Base-by-base conservation (phyloP, 2,329 filamentous ascomycete genomes). In the Pleoardoris graminearum region DNA sequence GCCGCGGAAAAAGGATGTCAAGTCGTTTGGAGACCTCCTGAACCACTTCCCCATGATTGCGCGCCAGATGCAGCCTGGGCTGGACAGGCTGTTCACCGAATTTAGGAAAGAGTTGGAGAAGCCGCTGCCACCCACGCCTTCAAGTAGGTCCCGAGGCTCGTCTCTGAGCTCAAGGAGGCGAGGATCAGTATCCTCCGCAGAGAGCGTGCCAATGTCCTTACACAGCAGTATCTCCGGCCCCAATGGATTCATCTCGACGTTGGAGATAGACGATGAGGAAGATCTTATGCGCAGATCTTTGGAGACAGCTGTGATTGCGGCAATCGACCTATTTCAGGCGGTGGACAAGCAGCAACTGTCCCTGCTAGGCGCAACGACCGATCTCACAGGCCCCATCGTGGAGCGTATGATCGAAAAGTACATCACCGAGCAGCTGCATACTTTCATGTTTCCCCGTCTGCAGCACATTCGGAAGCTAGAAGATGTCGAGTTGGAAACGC, bases 331-430 rank as follows among this genome's bases (percentile, higher is more conserved):
- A 1, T 99, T 99, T 61, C 93, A 97, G 66, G 86, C 87, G 54
- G 93, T 99, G 5, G 94, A 99, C 70, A 96, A 96, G 71, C 90
- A 96, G 65, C 94, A 97, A 66, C 79, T 99, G 23, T 97, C 93
- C 3, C 81, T 96, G 30, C 80, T 99, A 4, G 94, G 92, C 16
- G 90, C 92, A 4, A 96, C 91, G 1, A 99, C 95, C 2, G 91
- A 97, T 68, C 77, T 99, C 46, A 97, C 94, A 0, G 93, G 94
- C 0, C 90, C 92, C 1, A 77, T 95, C 7, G 92, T 99, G 1
- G 95, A 99, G 75, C 86, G 90, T 55, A 81, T 99, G 65, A 97
- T 99, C 59, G 94, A 99, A 74, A 87, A 91, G 42, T 97, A 99
- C 74, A 86, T 99, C 36, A 85, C 90, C 0, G 94, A 97, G 69